Evolutionary conservation across 306 rosid genomes (phyloP), one percentile per base, ranked within the genome.

Genomic region (Quercus dentata): DNA sequence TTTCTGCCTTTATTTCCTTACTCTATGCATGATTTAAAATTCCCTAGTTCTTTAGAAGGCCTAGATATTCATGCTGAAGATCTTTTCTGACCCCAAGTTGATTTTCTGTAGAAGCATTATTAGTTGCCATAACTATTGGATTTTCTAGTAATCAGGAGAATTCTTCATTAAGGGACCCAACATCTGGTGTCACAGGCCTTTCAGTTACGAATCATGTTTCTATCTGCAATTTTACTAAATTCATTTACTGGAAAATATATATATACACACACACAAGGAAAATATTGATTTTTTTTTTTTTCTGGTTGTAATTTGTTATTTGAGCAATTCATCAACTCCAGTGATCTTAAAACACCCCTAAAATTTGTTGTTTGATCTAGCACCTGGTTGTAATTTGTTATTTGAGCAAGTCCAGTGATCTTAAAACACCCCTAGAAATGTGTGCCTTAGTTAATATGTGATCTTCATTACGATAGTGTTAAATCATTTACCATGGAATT

Each of bases 11-110:
- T 56, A 56, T 6, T 6, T n/a, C 81, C 30, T 5, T 9, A 72
- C 64, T 78, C 25, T 56, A 63, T 74, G 61, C 58, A 65, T 72
- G n/a, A 51, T 78, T 72, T 76, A 63, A n/a, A 19, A n/a, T 56
- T 56, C 46, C 62, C 21, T 56, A 19, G 4, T 56, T 14, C 27
- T 56, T n/a, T 56, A 56, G 62, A 56, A 18, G 20, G 5, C 62
- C 20, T 8, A 5, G 62, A 56, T 17, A 19, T 56, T 21, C 27
- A 8, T 41, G 11, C 46, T 41, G 46, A 41, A 41, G 12, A 41
- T 41, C 46, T 41, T 41, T 38, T 41, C 46, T 41, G 46, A 41
- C 46, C 3, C 46, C 3, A 8, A 41, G 46, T 41, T 18, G 62
- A 56, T 56, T 56, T n/a, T 56, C 62, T 18, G 23, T 56, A n/a